Evolutionary conservation across 2,329 filamentous ascomycete genomes (phyloP).

Genomic region (Calonectria hongkongensis): DNA sequence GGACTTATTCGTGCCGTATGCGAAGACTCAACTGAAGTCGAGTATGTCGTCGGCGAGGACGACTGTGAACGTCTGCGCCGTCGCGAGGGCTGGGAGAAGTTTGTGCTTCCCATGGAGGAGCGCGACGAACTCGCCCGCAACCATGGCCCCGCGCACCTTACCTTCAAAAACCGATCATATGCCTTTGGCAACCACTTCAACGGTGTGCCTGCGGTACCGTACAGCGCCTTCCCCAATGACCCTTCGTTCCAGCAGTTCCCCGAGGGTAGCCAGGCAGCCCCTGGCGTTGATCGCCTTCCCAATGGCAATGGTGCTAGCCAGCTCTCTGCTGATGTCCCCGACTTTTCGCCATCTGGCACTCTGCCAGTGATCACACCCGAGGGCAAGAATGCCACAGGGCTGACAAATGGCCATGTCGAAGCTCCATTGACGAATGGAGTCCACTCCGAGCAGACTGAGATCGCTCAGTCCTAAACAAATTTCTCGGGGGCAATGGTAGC

Average conservation of each 20-base stretch:
- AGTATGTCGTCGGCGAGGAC: slow-evolving; percentile 85
- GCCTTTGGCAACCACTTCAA: slow-evolving; percentile 56
- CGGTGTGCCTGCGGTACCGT: slow-evolving; percentile 57
- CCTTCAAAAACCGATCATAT: slow-evolving; percentile 60
- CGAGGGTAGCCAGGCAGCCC: slow-evolving; percentile 59
- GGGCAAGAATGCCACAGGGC: slow-evolving; percentile 36
- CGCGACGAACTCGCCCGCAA: slow-evolving; percentile 85
- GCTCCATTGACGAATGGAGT: slow-evolving; percentile 55
- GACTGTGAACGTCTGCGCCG: slow-evolving; percentile 86
- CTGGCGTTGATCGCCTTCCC: slow-evolving; percentile 60
- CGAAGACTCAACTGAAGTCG: slow-evolving; percentile 81
- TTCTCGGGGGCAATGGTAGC: slow-evolving; percentile 32
- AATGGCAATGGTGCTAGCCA: slow-evolving; percentile 58
- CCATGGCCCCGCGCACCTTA: slow-evolving; percentile 74
- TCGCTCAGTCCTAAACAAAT: slow-evolving; percentile 43
- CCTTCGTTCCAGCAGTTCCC: slow-evolving; percentile 56
- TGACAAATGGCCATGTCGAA: slow-evolving; percentile 50
- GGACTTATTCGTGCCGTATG: slow-evolving; percentile 85
- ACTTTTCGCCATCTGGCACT: slow-evolving; percentile 61
- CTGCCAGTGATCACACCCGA: slow-evolving; percentile 43
- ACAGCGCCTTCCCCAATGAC: slow-evolving; percentile 56
- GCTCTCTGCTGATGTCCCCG: slow-evolving; percentile 63
- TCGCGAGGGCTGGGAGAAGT: slow-evolving; percentile 85
- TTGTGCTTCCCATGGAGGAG: slow-evolving; percentile 82
- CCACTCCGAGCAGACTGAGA: slow-evolving; percentile 47